These are phyloP conservation scores for Nicotiana tabacum DNA, from an alignment of 257 asterid genomes.

Conservation along the genomic window DNA sequence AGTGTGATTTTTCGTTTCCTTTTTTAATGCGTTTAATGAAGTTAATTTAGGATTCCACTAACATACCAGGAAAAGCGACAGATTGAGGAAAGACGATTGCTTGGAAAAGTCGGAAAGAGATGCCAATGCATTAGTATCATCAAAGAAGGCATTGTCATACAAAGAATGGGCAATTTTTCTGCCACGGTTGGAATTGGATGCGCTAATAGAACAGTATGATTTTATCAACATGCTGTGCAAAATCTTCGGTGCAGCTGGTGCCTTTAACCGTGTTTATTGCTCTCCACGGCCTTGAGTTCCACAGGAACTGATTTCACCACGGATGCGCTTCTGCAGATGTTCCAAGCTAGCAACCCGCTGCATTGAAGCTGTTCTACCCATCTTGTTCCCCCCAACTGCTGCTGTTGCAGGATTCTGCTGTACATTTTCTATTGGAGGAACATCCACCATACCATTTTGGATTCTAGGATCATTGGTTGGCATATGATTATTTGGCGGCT, in stretches of 20 bases:
- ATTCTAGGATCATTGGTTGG: conserved; percentile 32
- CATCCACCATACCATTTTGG: conserved; percentile 38
- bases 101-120: background rate
- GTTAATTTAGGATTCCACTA: background rate
- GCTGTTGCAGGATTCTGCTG: conserved; percentile 29
- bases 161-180: conserved; percentile 8
- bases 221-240: background rate
- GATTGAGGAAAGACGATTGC: background rate
- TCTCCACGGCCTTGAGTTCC: conserved; percentile 33
- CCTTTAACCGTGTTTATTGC: background rate
- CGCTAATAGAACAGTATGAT: background rate
- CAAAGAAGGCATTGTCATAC: background rate
- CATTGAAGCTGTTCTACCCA: conserved; percentile 60
- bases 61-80: background rate
- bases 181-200: background rate
- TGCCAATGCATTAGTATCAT: conserved; percentile 3
- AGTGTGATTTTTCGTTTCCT: background rate
- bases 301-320: conserved; percentile 39
- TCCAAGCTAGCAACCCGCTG: conserved; percentile 95
- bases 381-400: conserved; percentile 29
- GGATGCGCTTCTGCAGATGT: conserved; percentile 83
- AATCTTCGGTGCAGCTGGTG: background rate
- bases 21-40: background rate
- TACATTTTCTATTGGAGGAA: conserved; percentile 31
- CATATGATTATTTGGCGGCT: conserved; percentile 33